Evolutionary conservation across 441 rosid genomes (phyloP).

Genomic region (Syzygium malaccense): DNA sequence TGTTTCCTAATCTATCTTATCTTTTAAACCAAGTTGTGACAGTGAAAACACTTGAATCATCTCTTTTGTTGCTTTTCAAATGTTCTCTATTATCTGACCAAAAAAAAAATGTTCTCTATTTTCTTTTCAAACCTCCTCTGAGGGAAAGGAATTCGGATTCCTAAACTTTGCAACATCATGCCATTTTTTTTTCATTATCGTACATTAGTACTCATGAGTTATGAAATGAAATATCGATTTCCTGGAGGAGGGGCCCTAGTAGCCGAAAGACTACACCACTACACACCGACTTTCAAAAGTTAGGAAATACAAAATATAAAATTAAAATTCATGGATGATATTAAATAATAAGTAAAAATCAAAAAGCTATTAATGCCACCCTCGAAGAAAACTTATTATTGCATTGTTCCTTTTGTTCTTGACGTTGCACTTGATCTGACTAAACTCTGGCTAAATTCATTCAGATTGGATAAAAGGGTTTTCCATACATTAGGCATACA

Average conservation of each 20-base stretch:
- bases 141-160: background rate
- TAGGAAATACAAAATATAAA: background rate
- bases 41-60: background rate
- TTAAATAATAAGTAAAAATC: background rate
- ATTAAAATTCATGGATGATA: background rate
- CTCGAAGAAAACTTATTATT: background rate
- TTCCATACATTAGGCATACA: background rate
- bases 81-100: background rate
- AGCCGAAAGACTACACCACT: background rate
- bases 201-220: background rate
- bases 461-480: background rate
- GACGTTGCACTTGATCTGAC: background rate
- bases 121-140: background rate
- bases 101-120: background rate
- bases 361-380: background rate
- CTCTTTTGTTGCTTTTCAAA: background rate
- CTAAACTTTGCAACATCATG: background rate
- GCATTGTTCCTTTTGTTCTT: background rate
- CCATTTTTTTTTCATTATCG: background rate
- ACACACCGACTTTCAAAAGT: background rate
- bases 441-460: background rate
- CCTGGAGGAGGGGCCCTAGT: background rate
- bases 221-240: background rate
- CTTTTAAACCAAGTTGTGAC: background rate
- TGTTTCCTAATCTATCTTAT: background rate